phyloP scores from a whole-genome alignment of 371 early-diverging fungal species.

The Nosema granulosis region DNA sequence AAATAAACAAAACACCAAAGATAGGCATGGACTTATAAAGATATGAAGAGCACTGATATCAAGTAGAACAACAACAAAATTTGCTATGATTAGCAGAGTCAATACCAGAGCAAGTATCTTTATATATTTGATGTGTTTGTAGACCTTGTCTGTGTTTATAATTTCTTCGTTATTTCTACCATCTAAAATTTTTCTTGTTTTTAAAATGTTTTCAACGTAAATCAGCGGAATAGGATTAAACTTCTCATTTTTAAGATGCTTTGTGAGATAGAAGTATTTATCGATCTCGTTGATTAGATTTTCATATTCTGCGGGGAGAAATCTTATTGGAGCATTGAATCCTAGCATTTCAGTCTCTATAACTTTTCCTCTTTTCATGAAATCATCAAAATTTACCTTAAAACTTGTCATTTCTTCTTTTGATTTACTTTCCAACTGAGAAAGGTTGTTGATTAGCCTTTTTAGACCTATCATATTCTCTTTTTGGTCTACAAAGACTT shows the following conservation, averaged over 20 bases:
- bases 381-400: constrained; percentile 17
- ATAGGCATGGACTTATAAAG: background rate
- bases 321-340: constrained; percentile 35
- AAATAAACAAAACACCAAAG: background rate
- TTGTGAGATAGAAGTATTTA: constrained; percentile 15
- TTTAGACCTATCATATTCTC: background rate
- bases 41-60: background rate
- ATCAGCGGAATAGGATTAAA: background rate
- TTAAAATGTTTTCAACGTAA: constrained; percentile 17
- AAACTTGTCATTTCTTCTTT: constrained; percentile 18
- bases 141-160: background rate
- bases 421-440: background rate
- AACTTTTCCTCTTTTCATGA: constrained; percentile 21
- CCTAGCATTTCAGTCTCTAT: constrained; percentile 32
- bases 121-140: background rate
- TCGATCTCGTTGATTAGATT: constrained; percentile 31
- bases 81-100: background rate
- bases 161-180: background rate
- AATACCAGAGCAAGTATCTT: background rate
- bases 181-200: background rate
- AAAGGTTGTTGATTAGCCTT: background rate
- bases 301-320: constrained; percentile 17
- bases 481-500: background rate
- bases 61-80: background rate
- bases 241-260: background rate